Evolutionary conservation across 768 basidiomycete species (phyloP).

Genomic region (Lactarius indigo): DNA sequence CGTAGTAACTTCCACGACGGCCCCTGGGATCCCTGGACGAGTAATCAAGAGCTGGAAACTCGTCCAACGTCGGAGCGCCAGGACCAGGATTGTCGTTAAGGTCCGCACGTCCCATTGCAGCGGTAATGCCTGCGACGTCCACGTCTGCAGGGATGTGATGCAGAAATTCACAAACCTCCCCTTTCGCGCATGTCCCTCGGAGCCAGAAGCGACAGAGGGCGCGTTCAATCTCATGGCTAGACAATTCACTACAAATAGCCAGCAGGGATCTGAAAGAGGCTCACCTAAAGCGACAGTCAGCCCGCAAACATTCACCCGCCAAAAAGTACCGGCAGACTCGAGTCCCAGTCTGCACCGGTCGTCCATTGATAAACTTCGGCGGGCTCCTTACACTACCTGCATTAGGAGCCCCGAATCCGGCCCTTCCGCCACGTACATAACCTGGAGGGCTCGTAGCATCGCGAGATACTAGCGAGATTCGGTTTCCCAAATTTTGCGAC

Average conservation of each 20-base stretch:
- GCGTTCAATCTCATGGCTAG: conserved; percentile 90
- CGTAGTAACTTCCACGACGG: conserved; percentile 40
- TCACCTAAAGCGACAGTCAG: conserved; percentile 97
- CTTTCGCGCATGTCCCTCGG: conserved; percentile 94
- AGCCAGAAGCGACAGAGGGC: conserved; percentile 98
- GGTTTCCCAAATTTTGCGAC: conserved; percentile 61
- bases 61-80: conserved; percentile 46
- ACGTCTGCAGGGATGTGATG: conserved; percentile 87
- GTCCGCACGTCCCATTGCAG: conserved; percentile 63
- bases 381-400: conserved; percentile 30
- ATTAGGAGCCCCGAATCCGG: conserved; percentile 31
- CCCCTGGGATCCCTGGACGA: conserved; percentile 38
- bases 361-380: conserved; percentile 48
- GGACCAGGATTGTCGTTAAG: conserved; percentile 42
- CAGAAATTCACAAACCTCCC: conserved; percentile 93
- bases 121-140: conserved; percentile 67
- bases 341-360: conserved; percentile 58
- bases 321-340: conserved; percentile 96
- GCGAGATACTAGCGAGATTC: conserved; percentile 62
- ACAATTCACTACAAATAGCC: conserved; percentile 16
- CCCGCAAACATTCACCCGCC: conserved; percentile 90
- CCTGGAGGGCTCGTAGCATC: conserved; percentile 38
- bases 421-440: conserved; percentile 42
- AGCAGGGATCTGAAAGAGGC: conserved; percentile 27
- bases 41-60: conserved; percentile 64